Conservation (phyloP, 495 filamentous ascomycete genomes). For the Immersiella caudata region DNA sequence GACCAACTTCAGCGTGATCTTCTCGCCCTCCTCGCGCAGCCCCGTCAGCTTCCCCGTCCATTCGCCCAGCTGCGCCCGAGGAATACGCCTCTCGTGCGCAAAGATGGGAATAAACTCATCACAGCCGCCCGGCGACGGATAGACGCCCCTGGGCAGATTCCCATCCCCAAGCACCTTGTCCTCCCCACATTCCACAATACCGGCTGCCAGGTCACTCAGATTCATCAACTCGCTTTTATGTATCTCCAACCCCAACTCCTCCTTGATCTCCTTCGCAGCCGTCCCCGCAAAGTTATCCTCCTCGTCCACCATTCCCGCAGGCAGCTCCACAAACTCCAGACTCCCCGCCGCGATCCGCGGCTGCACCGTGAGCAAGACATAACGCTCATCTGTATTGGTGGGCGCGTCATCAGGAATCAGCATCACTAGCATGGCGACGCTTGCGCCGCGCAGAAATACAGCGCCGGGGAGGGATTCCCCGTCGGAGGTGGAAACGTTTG, state of each 20-base stretch:
- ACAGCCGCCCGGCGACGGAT: constrained; percentile 76
- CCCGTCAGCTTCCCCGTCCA: constrained; percentile 80
- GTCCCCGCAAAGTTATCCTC: constrained; percentile 72
- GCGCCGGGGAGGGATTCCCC: constrained; percentile 73
- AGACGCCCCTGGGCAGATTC: constrained; percentile 64
- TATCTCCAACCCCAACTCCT: constrained; percentile 73
- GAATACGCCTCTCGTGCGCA: constrained; percentile 69
- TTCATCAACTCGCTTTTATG: constrained; percentile 39
- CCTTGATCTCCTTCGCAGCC: constrained; percentile 79
- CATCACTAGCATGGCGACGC: constrained; percentile 81
- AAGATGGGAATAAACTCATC: constrained; percentile 86
- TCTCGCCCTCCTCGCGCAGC: constrained; percentile 76
- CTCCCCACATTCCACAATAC: constrained; percentile 42
- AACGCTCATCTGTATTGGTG: constrained; percentile 46
- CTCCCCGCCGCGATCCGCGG: constrained; percentile 79
- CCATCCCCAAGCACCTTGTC: constrained; percentile 42
- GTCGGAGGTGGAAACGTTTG: constrained; percentile 62
- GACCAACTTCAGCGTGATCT: constrained; percentile 75
- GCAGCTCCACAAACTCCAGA: constrained; percentile 56
- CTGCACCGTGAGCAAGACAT: constrained; percentile 79
- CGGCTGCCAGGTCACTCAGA: constrained; percentile 69
- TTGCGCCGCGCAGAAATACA: constrained; percentile 79
- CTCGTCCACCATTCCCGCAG: constrained; percentile 72
- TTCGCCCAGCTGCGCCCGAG: constrained; percentile 62
- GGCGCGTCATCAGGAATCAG: constrained; percentile 68